Evolutionary conservation across 768 basidiomycete genomes (phyloP).

Genomic region (Naematelia encephala): DNA sequence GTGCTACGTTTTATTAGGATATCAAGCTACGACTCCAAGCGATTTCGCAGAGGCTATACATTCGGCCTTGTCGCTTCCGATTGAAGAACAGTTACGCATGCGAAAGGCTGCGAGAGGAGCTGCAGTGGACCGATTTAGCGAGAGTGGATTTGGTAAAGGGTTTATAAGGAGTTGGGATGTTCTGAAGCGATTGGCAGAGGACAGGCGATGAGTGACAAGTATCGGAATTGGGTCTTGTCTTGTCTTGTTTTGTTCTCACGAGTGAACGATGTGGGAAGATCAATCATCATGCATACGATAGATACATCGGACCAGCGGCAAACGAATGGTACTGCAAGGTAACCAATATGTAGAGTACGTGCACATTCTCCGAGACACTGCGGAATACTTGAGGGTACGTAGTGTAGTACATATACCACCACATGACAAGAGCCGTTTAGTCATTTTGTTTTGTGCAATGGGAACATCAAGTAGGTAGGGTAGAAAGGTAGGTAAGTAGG

Average conservation of each 20-base stretch:
- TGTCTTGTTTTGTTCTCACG: not conserved
- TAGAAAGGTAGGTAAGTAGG: no score
- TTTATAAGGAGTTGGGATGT: slow-evolving; percentile 51
- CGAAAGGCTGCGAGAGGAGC: slow-evolving; percentile 65
- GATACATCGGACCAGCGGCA: not conserved
- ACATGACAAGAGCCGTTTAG: no score
- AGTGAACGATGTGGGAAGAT: slow-evolving; percentile 1
- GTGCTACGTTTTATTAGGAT: no score
- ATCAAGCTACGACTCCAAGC: slow-evolving; percentile 58
- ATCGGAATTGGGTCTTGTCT: not conserved
- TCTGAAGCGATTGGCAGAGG: slow-evolving; percentile 13
- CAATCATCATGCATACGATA: no score
- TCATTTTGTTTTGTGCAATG: no score
- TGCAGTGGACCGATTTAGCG: slow-evolving; percentile 72
- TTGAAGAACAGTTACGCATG: slow-evolving; percentile 61
- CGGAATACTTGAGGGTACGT: no score
- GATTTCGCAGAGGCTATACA: slow-evolving; percentile 69
- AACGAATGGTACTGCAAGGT: not conserved
- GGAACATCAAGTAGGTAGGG: no score
- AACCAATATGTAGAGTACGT: not conserved
- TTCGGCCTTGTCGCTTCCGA: slow-evolving; percentile 60
- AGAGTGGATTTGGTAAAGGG: slow-evolving; percentile 54
- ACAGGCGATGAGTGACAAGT: slow-evolving; percentile 5
- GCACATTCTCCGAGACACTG: not conserved
- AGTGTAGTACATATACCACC: no score